phyloP scores from a whole-genome alignment of 2,329 filamentous ascomycete species.

The Epichloe elymi region DNA sequence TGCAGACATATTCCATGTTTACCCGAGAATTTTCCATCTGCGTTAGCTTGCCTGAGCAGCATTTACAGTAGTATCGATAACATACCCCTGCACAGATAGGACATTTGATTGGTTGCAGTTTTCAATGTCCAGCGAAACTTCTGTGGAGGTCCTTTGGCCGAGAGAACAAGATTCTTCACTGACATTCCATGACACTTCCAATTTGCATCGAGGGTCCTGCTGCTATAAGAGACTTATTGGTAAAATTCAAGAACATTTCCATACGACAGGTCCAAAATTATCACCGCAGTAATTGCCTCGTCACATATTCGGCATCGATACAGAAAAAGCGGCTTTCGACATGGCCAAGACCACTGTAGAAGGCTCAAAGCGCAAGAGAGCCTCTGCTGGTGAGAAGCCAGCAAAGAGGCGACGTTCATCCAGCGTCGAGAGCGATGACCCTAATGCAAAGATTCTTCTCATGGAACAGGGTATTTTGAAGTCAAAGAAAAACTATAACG shows the following conservation, averaged over 20 bases:
- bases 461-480: conserved; percentile 73
- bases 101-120: conserved; percentile 5
- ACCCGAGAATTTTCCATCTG: conserved; percentile 12
- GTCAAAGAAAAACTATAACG: conserved; percentile 84
- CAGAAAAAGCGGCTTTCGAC: neutral
- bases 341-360: conserved; percentile 14
- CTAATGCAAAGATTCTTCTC: conserved; percentile 53
- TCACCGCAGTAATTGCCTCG: accelerated
- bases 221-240: too few relatives aligned
- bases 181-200: neutral
- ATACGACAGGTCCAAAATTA: neutral
- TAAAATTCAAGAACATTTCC: too few relatives aligned
- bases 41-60: neutral
- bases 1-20: neutral
- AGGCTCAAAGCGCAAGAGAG: conserved; percentile 38
- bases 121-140: conserved; percentile 4
- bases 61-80: neutral
- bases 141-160: too few relatives aligned
- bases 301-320: neutral
- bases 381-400: conserved; percentile 26
- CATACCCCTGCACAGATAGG: neutral
- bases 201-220: too few relatives aligned
- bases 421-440: conserved; percentile 34
- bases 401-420: conserved; percentile 40
- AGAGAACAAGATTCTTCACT: neutral